Evolutionary conservation across 495 filamentous ascomycete species (phyloP).

Genomic region (Chaetomium tenue): DNA sequence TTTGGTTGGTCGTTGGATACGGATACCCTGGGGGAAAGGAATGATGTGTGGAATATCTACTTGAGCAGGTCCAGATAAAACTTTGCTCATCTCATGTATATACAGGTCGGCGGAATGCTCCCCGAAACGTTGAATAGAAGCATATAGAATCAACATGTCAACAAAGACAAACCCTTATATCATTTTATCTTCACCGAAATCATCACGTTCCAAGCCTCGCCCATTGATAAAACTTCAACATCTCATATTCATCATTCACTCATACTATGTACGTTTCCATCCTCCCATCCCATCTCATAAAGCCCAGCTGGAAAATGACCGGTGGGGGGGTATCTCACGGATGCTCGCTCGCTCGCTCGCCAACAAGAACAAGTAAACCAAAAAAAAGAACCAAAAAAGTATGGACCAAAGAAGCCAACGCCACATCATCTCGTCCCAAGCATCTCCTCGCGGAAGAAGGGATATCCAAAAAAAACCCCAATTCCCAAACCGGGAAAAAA

Average conservation of each 20-base stretch:
- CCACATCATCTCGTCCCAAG: background rate
- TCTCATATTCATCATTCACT: constrained; percentile 7
- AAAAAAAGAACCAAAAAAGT: background rate
- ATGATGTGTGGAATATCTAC: too few relatives aligned
- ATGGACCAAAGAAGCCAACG: background rate
- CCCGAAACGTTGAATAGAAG: too few relatives aligned
- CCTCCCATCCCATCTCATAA: background rate
- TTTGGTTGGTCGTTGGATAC: too few relatives aligned
- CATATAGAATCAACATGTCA: too few relatives aligned
- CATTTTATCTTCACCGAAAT: too few relatives aligned
- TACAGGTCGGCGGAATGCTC: too few relatives aligned
- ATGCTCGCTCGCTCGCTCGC: constrained; percentile 4
- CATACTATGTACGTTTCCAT: constrained; percentile 1
- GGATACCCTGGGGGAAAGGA: too few relatives aligned
- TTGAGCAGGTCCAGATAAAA: too few relatives aligned
- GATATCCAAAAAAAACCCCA: background rate
- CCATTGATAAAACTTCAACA: background rate
- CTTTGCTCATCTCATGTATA: too few relatives aligned
- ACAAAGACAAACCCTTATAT: too few relatives aligned
- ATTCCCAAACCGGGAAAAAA: background rate
- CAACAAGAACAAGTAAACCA: background rate
- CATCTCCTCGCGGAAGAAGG: background rate
- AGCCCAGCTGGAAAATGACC: constrained; percentile 1
- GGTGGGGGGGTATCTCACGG: constrained; percentile 9
- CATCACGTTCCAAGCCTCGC: background rate